phyloP scores from a whole-genome alignment of 2,329 filamentous ascomycete genomes.

The Cadophora malorum region DNA sequence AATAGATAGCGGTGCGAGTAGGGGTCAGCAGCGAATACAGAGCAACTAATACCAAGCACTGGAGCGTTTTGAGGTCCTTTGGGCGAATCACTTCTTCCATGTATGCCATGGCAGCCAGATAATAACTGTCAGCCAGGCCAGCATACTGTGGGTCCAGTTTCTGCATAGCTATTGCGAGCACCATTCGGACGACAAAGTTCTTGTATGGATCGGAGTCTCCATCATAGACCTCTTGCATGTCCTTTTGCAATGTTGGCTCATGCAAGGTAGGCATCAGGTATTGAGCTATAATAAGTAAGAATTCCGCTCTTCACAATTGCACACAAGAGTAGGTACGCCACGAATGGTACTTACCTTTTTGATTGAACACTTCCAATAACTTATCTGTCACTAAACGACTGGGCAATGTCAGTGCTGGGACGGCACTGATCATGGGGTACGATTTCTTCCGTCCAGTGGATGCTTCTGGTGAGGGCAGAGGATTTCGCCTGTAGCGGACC shows the following conservation, averaged over 20 bases:
- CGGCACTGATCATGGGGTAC: constrained; percentile 88
- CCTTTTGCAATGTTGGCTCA: constrained; percentile 76
- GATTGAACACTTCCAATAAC: constrained; percentile 83
- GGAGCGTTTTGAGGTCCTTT: constrained; percentile 90
- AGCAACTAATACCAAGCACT: constrained; percentile 85
- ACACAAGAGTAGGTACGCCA: not conserved
- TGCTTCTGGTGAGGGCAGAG: constrained; percentile 65
- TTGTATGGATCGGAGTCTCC: constrained; percentile 80
- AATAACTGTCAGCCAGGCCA: constrained; percentile 94
- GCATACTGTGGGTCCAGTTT: constrained; percentile 89
- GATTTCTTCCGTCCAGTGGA: constrained; percentile 75
- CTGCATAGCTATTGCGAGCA: constrained; percentile 93
- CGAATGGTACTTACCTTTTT: constrained; percentile 67
- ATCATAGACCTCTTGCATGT: constrained; percentile 81
- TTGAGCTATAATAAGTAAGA: constrained; percentile 66
- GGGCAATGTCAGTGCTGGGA: constrained; percentile 78
- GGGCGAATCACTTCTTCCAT: constrained; percentile 83
- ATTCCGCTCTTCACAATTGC: not conserved
- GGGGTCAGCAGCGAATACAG: constrained; percentile 94
- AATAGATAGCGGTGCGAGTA: constrained; percentile 90
- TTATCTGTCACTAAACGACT: constrained; percentile 76
- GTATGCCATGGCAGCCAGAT: constrained; percentile 84
- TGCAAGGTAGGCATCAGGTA: constrained; percentile 87
- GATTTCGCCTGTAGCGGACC: constrained; percentile 66
- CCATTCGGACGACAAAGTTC: constrained; percentile 88